Conservation (phyloP, 306 rosid genomes). For the Cucurbita argyrosperma region DNA sequence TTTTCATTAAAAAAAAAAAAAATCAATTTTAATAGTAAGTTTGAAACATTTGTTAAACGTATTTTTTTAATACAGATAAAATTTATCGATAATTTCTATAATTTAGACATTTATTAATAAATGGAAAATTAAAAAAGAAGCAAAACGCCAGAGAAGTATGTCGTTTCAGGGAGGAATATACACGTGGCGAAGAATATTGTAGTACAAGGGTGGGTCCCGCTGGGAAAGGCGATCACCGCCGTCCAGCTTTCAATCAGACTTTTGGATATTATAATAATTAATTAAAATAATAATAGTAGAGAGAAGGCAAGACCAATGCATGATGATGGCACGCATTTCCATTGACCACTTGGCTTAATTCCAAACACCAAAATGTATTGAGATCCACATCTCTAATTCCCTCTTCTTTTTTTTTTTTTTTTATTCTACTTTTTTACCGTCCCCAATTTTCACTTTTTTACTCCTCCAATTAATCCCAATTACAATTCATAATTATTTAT, state of each 20-base stretch:
- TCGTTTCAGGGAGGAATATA: background rate
- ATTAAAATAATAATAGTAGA: background rate
- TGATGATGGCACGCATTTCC: conserved; percentile 11
- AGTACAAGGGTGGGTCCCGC: background rate
- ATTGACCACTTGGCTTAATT: background rate
- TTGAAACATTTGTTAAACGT: too few relatives aligned
- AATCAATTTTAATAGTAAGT: too few relatives aligned
- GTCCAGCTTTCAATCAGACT: conserved; percentile 8
- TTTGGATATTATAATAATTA: background rate
- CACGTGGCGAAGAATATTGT: background rate
- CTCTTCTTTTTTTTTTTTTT: background rate
- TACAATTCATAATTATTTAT: background rate
- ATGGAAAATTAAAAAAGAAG: background rate
- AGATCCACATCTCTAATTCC: background rate
- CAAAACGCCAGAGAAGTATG: background rate
- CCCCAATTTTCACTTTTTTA: background rate
- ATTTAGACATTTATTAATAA: background rate
- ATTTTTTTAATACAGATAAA: too few relatives aligned
- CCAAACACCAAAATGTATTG: background rate
- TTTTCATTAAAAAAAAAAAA: too few relatives aligned
- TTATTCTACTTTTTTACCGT: background rate
- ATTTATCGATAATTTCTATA: too few relatives aligned
- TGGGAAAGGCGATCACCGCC: background rate
- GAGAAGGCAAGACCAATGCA: background rate
- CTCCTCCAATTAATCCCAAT: background rate